Percentiles rank a stretch among this genome's conserved stretches.
Conservation (phyloP, 73 alveolate species). For the Tetrahymena elliotti region DNA sequence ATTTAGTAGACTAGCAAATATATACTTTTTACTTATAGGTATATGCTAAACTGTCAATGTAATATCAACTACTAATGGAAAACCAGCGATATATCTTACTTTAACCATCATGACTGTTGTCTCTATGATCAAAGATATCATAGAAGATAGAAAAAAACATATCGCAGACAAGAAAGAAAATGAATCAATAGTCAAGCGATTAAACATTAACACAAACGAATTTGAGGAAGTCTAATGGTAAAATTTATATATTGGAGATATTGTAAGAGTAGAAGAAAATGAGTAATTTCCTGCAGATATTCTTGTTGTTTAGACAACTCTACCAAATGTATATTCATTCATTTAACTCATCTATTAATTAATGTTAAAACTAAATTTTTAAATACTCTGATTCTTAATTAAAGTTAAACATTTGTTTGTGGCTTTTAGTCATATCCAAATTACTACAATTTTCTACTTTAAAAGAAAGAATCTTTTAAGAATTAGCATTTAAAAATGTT, state of each 20-base stretch:
- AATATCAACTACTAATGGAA: conserved; percentile 65
- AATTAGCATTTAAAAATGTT: no score
- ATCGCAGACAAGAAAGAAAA: conserved; percentile 85
- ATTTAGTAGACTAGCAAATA: conserved; percentile 48
- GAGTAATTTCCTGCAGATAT: conserved; percentile 85
- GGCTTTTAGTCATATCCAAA: not conserved
- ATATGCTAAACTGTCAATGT: conserved; percentile 46
- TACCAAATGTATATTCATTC: conserved; percentile 44
- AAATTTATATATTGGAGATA: conserved; percentile 65
- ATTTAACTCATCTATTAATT: not conserved
- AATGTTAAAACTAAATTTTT: not conserved
- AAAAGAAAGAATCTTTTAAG: no score
- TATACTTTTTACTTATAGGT: conserved; percentile 46
- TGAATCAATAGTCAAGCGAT: conserved; percentile 42
- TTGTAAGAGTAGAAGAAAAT: conserved; percentile 59
- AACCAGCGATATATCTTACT: conserved; percentile 61
- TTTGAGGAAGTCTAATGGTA: conserved; percentile 51
- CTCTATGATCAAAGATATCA: conserved; percentile 77
- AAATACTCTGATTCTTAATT: not conserved
- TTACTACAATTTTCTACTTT: not conserved
- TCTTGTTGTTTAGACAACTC: conserved; percentile 63
- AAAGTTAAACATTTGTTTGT: no score
- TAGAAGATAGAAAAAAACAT: conserved; percentile 85
- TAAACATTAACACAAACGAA: conserved; percentile 31
- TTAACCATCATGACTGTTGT: conserved; percentile 51